Percentiles rank a stretch among this genome's conserved stretches.
phyloP scores from a whole-genome alignment of 805 yeast species.

The Nakazawaea holstii region DNA sequence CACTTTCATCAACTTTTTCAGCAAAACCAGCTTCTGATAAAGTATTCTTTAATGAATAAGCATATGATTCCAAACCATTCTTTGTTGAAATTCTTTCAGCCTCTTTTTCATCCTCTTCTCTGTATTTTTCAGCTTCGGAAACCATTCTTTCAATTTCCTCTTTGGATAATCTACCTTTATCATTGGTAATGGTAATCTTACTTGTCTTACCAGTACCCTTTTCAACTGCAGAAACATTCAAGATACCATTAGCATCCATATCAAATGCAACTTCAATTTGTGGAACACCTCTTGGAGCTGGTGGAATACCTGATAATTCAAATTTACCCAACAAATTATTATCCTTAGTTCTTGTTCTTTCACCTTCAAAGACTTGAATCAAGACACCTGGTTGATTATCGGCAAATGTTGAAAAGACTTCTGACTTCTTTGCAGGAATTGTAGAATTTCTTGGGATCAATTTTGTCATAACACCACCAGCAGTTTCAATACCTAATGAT shows the following conservation, averaged over 20 bases:
- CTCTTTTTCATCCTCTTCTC: slow-evolving; percentile 58
- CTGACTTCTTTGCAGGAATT: slow-evolving; percentile 71
- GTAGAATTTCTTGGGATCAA: slow-evolving; percentile 73
- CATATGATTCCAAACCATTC: slow-evolving; percentile 53
- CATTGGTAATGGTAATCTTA: slow-evolving; percentile 42
- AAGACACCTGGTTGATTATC: slow-evolving; percentile 84
- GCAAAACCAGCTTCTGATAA: slow-evolving; percentile 26
- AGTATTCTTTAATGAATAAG: slow-evolving; percentile 48
- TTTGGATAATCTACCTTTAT: slow-evolving; percentile 52
- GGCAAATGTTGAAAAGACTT: slow-evolving; percentile 73
- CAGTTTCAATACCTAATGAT: slow-evolving; percentile 79
- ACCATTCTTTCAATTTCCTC: slow-evolving; percentile 63
- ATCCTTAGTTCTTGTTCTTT: slow-evolving; percentile 70
- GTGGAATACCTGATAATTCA: slow-evolving; percentile 65
- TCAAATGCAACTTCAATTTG: slow-evolving; percentile 74
- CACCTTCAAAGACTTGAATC: slow-evolving; percentile 77
- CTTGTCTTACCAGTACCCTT: slow-evolving; percentile 49
- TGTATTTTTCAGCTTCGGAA: slow-evolving; percentile 57
- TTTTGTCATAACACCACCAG: slow-evolving; percentile 79
- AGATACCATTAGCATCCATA: slow-evolving; percentile 76
- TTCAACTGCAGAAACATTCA: slow-evolving; percentile 54
- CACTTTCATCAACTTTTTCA: slow-evolving; percentile 48
- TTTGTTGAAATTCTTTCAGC: slow-evolving; percentile 50
- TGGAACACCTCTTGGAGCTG: slow-evolving; percentile 75
- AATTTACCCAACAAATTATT: slow-evolving; percentile 75